Conservation (phyloP, 495 filamentous ascomycete genomes). For the Tuber microsphaerosporum region DNA sequence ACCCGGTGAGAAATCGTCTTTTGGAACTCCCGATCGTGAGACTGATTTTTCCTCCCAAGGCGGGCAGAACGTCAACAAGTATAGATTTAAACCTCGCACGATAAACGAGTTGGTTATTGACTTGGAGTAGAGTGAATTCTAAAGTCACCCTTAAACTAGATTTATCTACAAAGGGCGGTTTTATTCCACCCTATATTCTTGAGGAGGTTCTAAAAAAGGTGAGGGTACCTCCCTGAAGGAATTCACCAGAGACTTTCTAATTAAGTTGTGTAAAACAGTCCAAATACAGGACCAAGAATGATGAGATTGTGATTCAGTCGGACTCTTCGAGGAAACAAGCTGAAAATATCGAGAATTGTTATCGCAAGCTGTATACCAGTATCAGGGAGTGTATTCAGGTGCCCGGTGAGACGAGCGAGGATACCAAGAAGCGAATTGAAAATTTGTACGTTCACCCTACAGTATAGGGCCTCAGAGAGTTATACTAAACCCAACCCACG, state of each 20-base stretch:
- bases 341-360: constrained; percentile 60
- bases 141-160: constrained; percentile 74
- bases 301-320: constrained; percentile 58
- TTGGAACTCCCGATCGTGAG: no score
- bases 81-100: constrained; percentile 40
- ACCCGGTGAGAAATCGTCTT: constrained; percentile 47
- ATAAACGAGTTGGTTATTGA: neutral
- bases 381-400: constrained; percentile 53
- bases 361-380: constrained; percentile 54
- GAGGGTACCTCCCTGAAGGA: constrained; percentile 42
- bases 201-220: constrained; percentile 54
- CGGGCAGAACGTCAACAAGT: constrained; percentile 98
- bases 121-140: constrained; percentile 65
- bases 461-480: neutral
- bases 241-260: constrained; percentile 53
- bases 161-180: constrained; percentile 52
- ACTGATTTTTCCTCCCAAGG: constrained; percentile 41
- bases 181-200: constrained; percentile 65
- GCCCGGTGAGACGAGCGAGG: constrained; percentile 59
- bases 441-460: constrained; percentile 53
- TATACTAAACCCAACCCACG: constrained; percentile 16
- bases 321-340: constrained; percentile 59
- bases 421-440: constrained; percentile 54
- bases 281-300: constrained; percentile 47
- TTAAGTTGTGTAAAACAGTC: constrained; percentile 46